Conservation (phyloP, 768 basidiomycete genomes). For the Chlorophyllum brunneum region DNA sequence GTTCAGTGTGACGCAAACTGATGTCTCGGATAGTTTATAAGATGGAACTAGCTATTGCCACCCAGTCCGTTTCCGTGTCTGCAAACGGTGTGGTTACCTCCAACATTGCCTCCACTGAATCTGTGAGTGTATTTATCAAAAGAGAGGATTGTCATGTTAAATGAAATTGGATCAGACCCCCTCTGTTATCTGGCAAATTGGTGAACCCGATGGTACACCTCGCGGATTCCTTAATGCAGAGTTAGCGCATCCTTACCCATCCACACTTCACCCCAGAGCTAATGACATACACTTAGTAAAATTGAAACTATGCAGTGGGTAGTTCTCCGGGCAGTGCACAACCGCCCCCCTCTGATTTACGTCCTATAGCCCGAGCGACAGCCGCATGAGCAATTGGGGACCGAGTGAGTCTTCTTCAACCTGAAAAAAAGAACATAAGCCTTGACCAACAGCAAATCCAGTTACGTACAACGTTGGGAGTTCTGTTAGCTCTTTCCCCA, state of each 20-base stretch:
- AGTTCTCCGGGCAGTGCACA: too few relatives aligned
- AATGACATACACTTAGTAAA: constrained; percentile 22
- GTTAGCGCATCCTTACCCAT: too few relatives aligned
- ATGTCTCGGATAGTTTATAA: constrained; percentile 37
- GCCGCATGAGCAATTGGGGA: constrained; percentile 30
- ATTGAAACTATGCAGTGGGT: constrained; percentile 34
- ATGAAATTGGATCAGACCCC: constrained; percentile 19
- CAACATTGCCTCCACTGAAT: constrained; percentile 29
- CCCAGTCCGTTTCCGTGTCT: constrained; percentile 22
- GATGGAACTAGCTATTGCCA: constrained; percentile 28
- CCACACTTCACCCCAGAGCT: too few relatives aligned
- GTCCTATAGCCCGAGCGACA: constrained; percentile 31
- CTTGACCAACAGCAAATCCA: background rate
- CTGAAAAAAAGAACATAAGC: background rate
- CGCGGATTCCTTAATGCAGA: constrained; percentile 34
- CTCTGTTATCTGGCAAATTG: constrained; percentile 30
- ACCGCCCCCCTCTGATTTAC: too few relatives aligned
- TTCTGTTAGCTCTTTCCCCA: constrained; percentile 25
- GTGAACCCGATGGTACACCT: constrained; percentile 34
- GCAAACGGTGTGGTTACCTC: constrained; percentile 23
- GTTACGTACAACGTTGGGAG: constrained; percentile 31
- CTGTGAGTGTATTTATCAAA: constrained; percentile 16
- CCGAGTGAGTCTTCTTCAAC: constrained; percentile 17
- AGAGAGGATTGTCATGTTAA: background rate
- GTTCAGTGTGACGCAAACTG: too few relatives aligned